These are phyloP conservation scores for Cercospora sp. DNA, from an alignment of 2,329 filamentous ascomycete species.

Conservation along the genomic window DNA sequence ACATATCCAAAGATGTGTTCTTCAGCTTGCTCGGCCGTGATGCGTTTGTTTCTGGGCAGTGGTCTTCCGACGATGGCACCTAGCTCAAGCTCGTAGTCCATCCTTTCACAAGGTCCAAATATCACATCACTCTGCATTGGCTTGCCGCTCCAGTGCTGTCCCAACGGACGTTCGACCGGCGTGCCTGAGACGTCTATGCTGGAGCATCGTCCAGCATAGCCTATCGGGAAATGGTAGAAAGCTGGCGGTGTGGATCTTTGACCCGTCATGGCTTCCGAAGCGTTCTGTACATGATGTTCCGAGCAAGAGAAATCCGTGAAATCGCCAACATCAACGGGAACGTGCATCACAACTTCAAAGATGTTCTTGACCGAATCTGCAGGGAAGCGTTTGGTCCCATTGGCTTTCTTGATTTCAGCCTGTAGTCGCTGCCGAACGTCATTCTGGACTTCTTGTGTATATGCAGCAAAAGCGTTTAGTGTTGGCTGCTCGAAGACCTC, in stretches of 20 bases:
- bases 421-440: conserved; percentile 45
- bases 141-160: conserved; percentile 42
- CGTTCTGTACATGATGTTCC: conserved; percentile 54
- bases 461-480: conserved; percentile 53
- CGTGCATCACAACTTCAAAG: conserved; percentile 50
- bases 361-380: conserved; percentile 40
- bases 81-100: conserved; percentile 54
- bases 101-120: conserved; percentile 41
- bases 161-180: conserved; percentile 50
- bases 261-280: conserved; percentile 45
- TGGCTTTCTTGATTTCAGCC: conserved; percentile 31
- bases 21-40: conserved; percentile 44
- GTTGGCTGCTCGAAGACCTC: conserved; percentile 39
- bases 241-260: conserved; percentile 45
- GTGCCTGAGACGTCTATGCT: conserved; percentile 55
- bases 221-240: conserved; percentile 52
- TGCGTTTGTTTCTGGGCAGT: conserved; percentile 38
- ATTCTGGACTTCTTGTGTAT: conserved; percentile 40
- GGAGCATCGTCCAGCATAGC: conserved; percentile 57
- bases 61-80: conserved; percentile 47
- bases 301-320: conserved; percentile 61
- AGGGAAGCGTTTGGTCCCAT: conserved; percentile 28
- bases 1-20: conserved; percentile 62
- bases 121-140: conserved; percentile 54
- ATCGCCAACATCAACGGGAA: conserved; percentile 57